A percentile compares a stretch with the other conserved stretches of the same genome.
phyloP scores from a whole-genome alignment of 495 filamentous ascomycete genomes.

The Articulospora tetracladia region DNA sequence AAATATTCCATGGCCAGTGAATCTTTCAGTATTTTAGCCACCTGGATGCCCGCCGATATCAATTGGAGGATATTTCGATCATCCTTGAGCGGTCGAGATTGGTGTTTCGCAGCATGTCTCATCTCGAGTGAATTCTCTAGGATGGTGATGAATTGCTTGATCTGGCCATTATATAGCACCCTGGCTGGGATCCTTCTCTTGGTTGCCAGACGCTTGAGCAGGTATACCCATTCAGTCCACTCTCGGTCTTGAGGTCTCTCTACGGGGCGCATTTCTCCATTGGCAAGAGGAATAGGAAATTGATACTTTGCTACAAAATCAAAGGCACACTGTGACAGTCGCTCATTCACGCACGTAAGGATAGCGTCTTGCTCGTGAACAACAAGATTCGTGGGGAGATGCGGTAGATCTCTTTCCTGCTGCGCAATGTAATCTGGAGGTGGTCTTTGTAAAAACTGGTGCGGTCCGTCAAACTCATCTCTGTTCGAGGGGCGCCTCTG shows the following conservation, averaged over 20 bases:
- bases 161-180: slow-evolving; percentile 82
- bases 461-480: slow-evolving; percentile 85
- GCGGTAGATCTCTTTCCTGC: slow-evolving; percentile 74
- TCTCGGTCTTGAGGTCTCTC: slow-evolving; percentile 76
- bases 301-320: slow-evolving; percentile 88
- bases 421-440: slow-evolving; percentile 60
- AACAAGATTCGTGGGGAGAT: slow-evolving; percentile 76
- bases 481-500: slow-evolving; percentile 68
- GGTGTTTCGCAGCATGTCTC: slow-evolving; percentile 80
- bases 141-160: slow-evolving; percentile 81
- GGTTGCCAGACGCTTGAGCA: slow-evolving; percentile 80
- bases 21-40: slow-evolving; percentile 82
- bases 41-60: slow-evolving; percentile 80
- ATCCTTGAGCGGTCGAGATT: slow-evolving; percentile 80
- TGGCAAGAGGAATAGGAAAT: slow-evolving; percentile 76
- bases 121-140: slow-evolving; percentile 82
- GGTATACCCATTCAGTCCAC: slow-evolving; percentile 91
- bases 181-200: slow-evolving; percentile 80
- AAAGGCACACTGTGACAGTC: slow-evolving; percentile 78
- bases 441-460: slow-evolving; percentile 71
- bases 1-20: slow-evolving; percentile 75
- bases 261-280: slow-evolving; percentile 74
- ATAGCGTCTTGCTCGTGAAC: slow-evolving; percentile 82
- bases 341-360: slow-evolving; percentile 74
- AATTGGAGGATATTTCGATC: slow-evolving; percentile 85